Evolutionary conservation across 768 basidiomycete genomes (phyloP), one percentile per base, ranked within the genome.

Genomic region (Russula foetens): DNA sequence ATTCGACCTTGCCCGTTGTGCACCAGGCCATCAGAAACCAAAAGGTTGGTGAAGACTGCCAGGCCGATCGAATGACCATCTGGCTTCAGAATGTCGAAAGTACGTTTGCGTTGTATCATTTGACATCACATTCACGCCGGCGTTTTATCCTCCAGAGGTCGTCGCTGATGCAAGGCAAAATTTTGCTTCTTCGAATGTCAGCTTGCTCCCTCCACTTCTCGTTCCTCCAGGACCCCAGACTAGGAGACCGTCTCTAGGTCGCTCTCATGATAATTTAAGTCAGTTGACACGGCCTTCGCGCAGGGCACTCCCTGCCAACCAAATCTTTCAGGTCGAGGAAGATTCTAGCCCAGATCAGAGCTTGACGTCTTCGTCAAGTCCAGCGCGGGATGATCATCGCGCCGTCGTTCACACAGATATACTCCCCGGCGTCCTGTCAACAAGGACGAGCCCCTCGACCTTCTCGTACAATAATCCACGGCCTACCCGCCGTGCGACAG

Each of bases 41-140:
- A 60, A 78, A 75, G 43, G 66, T 81, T 21, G 81, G 77, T 29
- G 79, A 76, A 28, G 86, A 85, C 63, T 78, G 76, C 39, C 73
- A 75, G 51, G 63, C 75, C 3, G 88, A 92, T 65, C 77, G 90
- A 53, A 84, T 92, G 86, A 79, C 83, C 1, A 74, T 86, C 54
- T 92, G 91, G 91, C 86, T 90, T 73, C 81, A 81, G 65, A 89
- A 84, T 60, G 87, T 91, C 17, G 90, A 92, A 73, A 86, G 90
- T 91, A 70, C 69, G 89, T 81, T 9, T 11, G 39, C 28, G 11
- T 6, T 35, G 4, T 8, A 5, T 8, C 44, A 4, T 4, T 53
- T n/a, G 28, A 24, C 15, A 45, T 29, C 14, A n/a, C 28, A 28
- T 59, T 49, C n/a, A 62, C 50, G 15, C 44, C 24, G 2, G 48